Evolutionary conservation across 2,329 filamentous ascomycete genomes (phyloP).

Genomic region (Phaeophleospora eucalypticola): DNA sequence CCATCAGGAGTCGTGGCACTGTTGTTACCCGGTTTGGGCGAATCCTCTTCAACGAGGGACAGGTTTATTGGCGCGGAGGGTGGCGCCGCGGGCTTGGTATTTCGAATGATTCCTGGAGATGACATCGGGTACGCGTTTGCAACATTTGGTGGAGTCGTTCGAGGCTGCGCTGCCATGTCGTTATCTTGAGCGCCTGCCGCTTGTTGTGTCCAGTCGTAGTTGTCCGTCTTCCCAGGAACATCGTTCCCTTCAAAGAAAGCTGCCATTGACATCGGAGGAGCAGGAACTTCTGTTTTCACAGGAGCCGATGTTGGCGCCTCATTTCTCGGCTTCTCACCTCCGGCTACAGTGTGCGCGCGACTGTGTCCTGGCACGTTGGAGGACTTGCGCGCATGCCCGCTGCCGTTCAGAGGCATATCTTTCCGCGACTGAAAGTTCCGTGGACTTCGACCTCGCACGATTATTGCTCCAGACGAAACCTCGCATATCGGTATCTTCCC

Average conservation of each 20-base stretch:
- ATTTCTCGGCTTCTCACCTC: slow-evolving; percentile 23
- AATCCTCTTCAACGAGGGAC: slow-evolving; percentile 54
- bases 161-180: slow-evolving; percentile 39
- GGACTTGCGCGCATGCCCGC: slow-evolving; percentile 68
- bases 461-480: slow-evolving; percentile 82
- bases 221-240: slow-evolving; percentile 39
- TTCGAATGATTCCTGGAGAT: slow-evolving; percentile 49
- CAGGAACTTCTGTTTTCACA: slow-evolving; percentile 32
- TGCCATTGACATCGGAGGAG: slow-evolving; percentile 39
- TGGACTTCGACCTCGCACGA: slow-evolving; percentile 87
- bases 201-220: slow-evolving; percentile 39
- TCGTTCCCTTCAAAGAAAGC: slow-evolving; percentile 38
- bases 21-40: slow-evolving; percentile 32
- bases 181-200: slow-evolving; percentile 25
- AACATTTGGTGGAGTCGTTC: slow-evolving; percentile 15
- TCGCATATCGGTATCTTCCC: slow-evolving; percentile 77
- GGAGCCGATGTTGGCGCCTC: slow-evolving; percentile 30
- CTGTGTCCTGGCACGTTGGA: slow-evolving; percentile 22
- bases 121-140: slow-evolving; percentile 35
- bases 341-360: slow-evolving; percentile 27
- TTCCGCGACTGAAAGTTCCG: slow-evolving; percentile 93
- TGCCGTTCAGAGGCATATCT: slow-evolving; percentile 80
- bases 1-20: slow-evolving; percentile 22
- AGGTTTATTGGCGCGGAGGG: slow-evolving; percentile 49
- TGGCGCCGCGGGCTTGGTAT: slow-evolving; percentile 38